Evolutionary conservation across 75 land plant genomes (phyloP).

Genomic region (Picea sitchensis): DNA sequence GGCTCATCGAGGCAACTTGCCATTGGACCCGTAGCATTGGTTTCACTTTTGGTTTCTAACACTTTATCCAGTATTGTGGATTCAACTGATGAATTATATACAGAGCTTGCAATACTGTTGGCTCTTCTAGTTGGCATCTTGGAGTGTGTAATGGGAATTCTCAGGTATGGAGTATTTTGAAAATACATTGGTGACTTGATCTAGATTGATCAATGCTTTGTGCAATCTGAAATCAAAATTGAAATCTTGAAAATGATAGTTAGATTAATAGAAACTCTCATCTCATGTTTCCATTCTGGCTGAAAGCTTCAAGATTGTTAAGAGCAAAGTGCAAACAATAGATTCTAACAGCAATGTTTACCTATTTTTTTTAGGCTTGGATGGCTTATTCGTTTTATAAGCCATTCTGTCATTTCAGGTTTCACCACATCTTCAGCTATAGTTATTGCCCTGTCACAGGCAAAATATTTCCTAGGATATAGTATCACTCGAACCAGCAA

Average conservation of each 20-base stretch:
- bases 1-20: constrained; percentile 99
- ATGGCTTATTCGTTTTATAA: constrained; percentile 95
- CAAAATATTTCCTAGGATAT: constrained; percentile 90
- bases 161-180: constrained; percentile 47
- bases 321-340: not conserved
- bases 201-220: not conserved
- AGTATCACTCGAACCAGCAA: constrained; percentile 60
- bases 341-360: not conserved
- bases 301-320: constrained; percentile 1
- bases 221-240: not conserved
- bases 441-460: constrained; percentile 88
- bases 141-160: constrained; percentile 84
- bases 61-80: constrained; percentile 63
- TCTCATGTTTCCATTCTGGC: not conserved
- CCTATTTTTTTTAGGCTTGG: constrained; percentile 64
- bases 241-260: not conserved
- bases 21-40: constrained; percentile 91
- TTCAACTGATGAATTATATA: constrained; percentile 61
- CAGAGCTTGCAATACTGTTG: constrained; percentile 83
- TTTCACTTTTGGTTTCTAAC: constrained; percentile 90
- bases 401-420: constrained; percentile 96
- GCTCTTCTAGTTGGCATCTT: constrained; percentile 92
- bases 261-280: not conserved
- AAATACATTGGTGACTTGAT: not conserved
- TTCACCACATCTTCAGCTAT: constrained; percentile 95